A percentile compares a stretch with the other conserved stretches of the same genome.
Evolutionary conservation across 352 stramenopile species (phyloP).

Genomic region (Pythium phragmiticola): DNA sequence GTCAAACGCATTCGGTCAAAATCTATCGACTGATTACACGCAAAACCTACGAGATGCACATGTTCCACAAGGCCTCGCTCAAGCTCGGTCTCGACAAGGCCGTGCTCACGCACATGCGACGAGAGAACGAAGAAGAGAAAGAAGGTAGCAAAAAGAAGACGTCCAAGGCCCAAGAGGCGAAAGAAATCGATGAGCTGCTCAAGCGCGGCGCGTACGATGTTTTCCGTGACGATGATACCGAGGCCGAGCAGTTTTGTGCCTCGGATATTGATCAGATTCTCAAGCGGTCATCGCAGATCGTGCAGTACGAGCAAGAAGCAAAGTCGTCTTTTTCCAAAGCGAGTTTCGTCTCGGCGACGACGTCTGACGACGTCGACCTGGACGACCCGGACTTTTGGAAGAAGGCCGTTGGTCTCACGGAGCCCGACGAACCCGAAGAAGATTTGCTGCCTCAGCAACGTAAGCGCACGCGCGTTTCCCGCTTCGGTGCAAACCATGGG

Average conservation of each 20-base stretch:
- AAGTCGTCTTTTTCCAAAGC: slow-evolving; percentile 91
- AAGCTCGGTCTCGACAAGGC: slow-evolving; percentile 94
- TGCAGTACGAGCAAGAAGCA: slow-evolving; percentile 84
- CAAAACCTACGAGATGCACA: slow-evolving; percentile 95
- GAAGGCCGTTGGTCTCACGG: slow-evolving; percentile 92
- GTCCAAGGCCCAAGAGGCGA: slow-evolving; percentile 80
- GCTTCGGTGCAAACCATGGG: slow-evolving; percentile 56
- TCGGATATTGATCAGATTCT: slow-evolving; percentile 99
- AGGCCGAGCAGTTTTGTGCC: slow-evolving; percentile 94
- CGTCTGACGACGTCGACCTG: slow-evolving; percentile 94
- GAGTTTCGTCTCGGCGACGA: slow-evolving; percentile 90
- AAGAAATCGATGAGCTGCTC: slow-evolving; percentile 91
- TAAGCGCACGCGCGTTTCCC: slow-evolving; percentile 82
- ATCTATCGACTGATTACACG: slow-evolving; percentile 89
- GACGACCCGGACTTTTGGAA: slow-evolving; percentile 99
- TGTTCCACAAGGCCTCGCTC: slow-evolving; percentile 92
- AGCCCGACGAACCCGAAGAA: slow-evolving; percentile 62
- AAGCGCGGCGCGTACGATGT: slow-evolving; percentile 91
- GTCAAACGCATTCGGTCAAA: slow-evolving; percentile 89
- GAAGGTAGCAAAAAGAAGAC: slow-evolving; percentile 54
- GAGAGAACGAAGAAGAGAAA: slow-evolving; percentile 80
- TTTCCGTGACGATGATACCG: slow-evolving; percentile 89
- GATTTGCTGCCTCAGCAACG: slow-evolving; percentile 76
- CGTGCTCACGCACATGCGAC: slow-evolving; percentile 89
- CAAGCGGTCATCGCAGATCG: slow-evolving; percentile 78